Evolutionary conservation across 2,329 filamentous ascomycete species (phyloP).

Genomic region (Colletotrichum eremochloae): DNA sequence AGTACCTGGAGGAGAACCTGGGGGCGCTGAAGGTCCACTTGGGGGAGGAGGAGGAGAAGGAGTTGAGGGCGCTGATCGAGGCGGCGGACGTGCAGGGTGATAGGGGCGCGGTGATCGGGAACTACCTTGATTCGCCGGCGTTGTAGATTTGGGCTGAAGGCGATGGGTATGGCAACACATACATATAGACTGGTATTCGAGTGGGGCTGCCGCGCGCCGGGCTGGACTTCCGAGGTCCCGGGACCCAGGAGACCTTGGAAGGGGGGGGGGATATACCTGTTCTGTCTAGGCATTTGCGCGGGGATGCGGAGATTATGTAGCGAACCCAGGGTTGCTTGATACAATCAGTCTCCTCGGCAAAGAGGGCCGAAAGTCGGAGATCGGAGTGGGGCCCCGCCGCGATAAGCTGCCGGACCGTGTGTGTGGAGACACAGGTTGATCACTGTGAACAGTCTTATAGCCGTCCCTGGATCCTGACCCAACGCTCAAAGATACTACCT

Average conservation of each 20-base stretch:
- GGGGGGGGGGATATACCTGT: too few relatives aligned
- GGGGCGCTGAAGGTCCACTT: slow-evolving; percentile 51
- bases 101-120: slow-evolving; percentile 25
- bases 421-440: neutral
- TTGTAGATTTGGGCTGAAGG: neutral
- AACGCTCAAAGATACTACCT: neutral
- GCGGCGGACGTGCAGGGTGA: slow-evolving; percentile 48
- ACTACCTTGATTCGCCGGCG: slow-evolving; percentile 11
- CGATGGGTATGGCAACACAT: neutral
- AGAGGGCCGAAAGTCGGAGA: slow-evolving; percentile 35
- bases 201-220: slow-evolving; percentile 10
- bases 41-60: slow-evolving; percentile 51
- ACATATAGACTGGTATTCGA: neutral
- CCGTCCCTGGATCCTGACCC: neutral
- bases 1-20: slow-evolving; percentile 62
- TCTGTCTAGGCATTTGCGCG: neutral
- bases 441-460: neutral
- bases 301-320: neutral
- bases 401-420: slow-evolving; percentile 6
- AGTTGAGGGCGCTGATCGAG: slow-evolving; percentile 49
- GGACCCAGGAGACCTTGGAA: neutral
- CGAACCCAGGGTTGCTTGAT: neutral
- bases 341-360: slow-evolving; percentile 23
- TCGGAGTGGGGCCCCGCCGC: slow-evolving; percentile 38
- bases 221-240: slow-evolving; percentile 14